These are phyloP conservation scores for Tetrastigma voinierianum DNA, from an alignment of 164 flowering plant genomes.

Conservation along the genomic window DNA sequence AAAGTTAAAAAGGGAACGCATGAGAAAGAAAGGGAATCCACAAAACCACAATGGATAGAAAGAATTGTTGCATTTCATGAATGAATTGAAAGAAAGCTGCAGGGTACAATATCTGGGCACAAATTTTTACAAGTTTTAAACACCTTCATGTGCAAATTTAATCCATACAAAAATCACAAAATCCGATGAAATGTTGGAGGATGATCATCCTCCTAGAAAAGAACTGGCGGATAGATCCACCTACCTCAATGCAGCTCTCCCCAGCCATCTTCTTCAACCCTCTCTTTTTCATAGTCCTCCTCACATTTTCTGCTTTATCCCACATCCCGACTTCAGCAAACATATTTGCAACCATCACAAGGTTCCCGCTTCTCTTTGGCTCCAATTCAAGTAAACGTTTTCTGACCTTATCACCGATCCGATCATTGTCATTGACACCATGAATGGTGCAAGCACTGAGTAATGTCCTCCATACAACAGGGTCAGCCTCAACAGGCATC, in stretches of 20 bases:
- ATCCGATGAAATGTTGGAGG: too few relatives aligned
- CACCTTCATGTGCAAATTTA: constrained; percentile 42
- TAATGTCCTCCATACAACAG: constrained; percentile 60
- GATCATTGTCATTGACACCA: constrained; percentile 26
- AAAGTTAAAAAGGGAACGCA: too few relatives aligned
- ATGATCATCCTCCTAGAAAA: constrained; percentile 49
- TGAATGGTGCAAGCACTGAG: constrained; percentile 56
- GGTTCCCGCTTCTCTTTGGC: constrained; percentile 59
- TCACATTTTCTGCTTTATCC: constrained; percentile 52
- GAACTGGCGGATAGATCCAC: constrained; percentile 40
- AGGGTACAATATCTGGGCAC: too few relatives aligned
- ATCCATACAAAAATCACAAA: constrained; percentile 31
- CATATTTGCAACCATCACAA: constrained; percentile 69
- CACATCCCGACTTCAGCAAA: constrained; percentile 65
- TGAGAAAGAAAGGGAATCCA: too few relatives aligned
- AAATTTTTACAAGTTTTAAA: constrained; percentile 1
- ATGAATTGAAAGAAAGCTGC: too few relatives aligned
- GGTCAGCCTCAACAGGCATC: constrained; percentile 57
- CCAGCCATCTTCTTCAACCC: constrained; percentile 63
- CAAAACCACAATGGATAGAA: too few relatives aligned
- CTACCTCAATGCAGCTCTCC: constrained; percentile 55
- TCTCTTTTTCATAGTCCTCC: constrained; percentile 41
- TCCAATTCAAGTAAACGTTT: constrained; percentile 54
- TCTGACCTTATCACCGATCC: constrained; percentile 38
- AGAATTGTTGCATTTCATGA: too few relatives aligned